Base-by-base conservation (phyloP, 2,329 filamentous ascomycete species). In the Cercospora sojina region DNA sequence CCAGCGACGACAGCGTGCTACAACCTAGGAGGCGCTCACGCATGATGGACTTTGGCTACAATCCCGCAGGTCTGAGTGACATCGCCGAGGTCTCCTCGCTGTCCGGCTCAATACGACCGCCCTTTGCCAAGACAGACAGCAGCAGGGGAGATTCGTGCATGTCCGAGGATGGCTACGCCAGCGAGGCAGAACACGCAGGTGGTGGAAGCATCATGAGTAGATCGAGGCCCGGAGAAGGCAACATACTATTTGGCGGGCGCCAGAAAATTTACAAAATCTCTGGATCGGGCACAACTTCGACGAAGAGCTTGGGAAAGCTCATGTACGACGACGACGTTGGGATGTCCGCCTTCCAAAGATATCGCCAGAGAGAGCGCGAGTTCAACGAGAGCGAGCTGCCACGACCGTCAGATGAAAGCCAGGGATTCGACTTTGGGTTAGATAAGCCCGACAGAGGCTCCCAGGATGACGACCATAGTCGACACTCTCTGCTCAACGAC, bases 231-330 rank as follows among this genome's bases (percentile, higher is more conserved):
- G 89, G 87, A 1, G 94, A 98, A 76, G 93, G 94, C 55, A 99
- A 98, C 76, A 90, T 91, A 72, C 80, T 99, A 64, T 99, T 99
- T 79, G 95, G 95, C 65, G 95, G 95, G 16, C 88, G 95, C 53
- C 95, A 98, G 77, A 98, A 98, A 81, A 90, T 98, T 41, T 98
- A 96, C 76, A 93, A 92, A 78, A 91, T 97, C 70, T 84, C 91
- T 0, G 81, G 82, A 35, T 82, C 80, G 72, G 73, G 79, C 64
- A 74, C 80, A 64, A 62, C 63, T 20, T 74, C 72, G 16, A 72
- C 72, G 4, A 74, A 82, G 20, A 85, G 83, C 55, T 86, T 91
- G 83, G 91, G 86, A 25, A 89, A 87, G 70, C 85, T 88, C 0
- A 78, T 97, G 2, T 98, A 97, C 75, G 93, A 96, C 27, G 89